These are phyloP conservation scores for Hypomyces perniciosus DNA, from an alignment of 2,329 filamentous ascomycete species.

Conservation along the genomic window DNA sequence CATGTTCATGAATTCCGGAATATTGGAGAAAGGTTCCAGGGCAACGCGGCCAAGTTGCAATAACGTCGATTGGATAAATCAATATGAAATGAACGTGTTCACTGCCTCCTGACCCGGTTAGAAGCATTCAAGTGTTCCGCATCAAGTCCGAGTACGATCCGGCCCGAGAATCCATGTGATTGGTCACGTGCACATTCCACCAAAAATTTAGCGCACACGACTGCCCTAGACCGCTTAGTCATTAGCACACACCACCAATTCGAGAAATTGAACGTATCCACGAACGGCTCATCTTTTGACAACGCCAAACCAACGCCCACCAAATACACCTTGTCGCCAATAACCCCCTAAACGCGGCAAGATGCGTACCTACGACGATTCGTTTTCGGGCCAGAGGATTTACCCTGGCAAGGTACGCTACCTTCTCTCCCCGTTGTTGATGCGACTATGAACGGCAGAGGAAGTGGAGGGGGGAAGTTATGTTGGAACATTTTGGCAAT, in stretches of 20 bases:
- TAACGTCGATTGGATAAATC: no score
- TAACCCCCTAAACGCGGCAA: conserved; percentile 38
- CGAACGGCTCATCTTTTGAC: conserved; percentile 27
- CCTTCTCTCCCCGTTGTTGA: conserved; percentile 14
- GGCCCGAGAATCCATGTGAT: conserved; percentile 13
- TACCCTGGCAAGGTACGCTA: conserved; percentile 60
- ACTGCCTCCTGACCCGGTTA: no score
- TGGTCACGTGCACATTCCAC: conserved; percentile 26
- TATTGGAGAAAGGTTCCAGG: no score
- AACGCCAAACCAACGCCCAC: conserved; percentile 36
- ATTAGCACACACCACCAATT: conserved; percentile 35
- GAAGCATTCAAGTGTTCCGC: no score
- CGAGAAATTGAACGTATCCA: conserved; percentile 33
- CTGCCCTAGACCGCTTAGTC: conserved; percentile 38
- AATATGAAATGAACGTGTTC: no score
- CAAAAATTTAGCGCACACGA: conserved; percentile 19
- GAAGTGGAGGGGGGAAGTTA: background rate
- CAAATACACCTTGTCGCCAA: conserved; percentile 36
- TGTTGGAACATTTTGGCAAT: background rate
- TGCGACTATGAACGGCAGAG: conserved; percentile 11
- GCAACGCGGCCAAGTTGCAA: no score
- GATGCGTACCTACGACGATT: conserved; percentile 64
- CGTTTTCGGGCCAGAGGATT: conserved; percentile 60
- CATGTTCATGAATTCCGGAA: background rate
- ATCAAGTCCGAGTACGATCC: background rate